Percentiles rank a stretch among this genome's conserved stretches.
Evolutionary conservation across 805 yeast genomes (phyloP).

Genomic region (Ogataea siamensis): DNA sequence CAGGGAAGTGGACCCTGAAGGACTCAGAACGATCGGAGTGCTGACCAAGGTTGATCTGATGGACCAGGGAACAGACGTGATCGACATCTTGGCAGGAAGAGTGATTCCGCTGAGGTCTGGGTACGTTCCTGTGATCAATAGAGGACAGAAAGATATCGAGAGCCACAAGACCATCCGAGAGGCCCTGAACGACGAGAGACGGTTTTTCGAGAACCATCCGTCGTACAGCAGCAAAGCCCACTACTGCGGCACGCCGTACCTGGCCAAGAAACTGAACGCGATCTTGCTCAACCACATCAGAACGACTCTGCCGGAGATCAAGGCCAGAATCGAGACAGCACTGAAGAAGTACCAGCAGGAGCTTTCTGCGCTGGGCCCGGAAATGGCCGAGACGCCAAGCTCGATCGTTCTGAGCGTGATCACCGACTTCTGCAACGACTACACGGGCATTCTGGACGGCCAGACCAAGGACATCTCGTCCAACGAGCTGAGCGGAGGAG

Average conservation of each 20-base stretch:
- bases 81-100: conserved; percentile 92
- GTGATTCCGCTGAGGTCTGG: conserved; percentile 95
- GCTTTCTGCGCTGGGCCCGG: conserved; percentile 78
- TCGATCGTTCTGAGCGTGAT: conserved; percentile 87
- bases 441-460: conserved; percentile 87
- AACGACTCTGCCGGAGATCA: conserved; percentile 87
- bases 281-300: conserved; percentile 88
- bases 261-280: conserved; percentile 87
- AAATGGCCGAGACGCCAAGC: conserved; percentile 82
- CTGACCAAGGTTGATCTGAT: conserved; percentile 93
- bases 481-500: conserved; percentile 94
- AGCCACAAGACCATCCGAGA: conserved; percentile 79
- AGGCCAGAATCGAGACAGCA: conserved; percentile 81
- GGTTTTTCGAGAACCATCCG: conserved; percentile 84
- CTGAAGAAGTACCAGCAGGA: conserved; percentile 82
- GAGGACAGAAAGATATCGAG: conserved; percentile 97
- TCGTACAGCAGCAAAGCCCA: conserved; percentile 91
- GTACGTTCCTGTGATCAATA: conserved; percentile 92
- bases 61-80: conserved; percentile 98
- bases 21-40: conserved; percentile 93
- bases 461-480: conserved; percentile 86
- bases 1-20: conserved; percentile 97
- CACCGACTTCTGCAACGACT: conserved; percentile 89
- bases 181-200: conserved; percentile 78
- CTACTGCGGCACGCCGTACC: conserved; percentile 97